These are phyloP conservation scores for Dictyostelium citrinum DNA, from an alignment of 78 protist genomes.

Conservation along the genomic window DNA sequence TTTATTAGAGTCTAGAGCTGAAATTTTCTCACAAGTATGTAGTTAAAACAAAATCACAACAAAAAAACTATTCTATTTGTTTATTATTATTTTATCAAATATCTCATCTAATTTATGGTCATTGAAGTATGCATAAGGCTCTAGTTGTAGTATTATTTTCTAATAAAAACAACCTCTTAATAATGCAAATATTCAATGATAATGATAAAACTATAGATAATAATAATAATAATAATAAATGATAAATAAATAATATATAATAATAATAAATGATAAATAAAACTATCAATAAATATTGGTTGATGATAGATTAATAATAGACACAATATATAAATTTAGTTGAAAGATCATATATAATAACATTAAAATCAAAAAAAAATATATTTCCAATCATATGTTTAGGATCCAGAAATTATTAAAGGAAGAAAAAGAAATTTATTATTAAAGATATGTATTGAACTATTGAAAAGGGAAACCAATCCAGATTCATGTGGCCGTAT, in stretches of 20 bases:
- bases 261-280: too few relatives aligned
- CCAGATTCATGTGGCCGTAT: conserved; percentile 75
- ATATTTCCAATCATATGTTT: background rate
- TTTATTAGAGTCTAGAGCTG: conserved; percentile 48
- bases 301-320: background rate
- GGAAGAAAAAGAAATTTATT: conserved; percentile 35
- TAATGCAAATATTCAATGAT: background rate
- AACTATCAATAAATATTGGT: background rate
- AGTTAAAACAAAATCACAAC: background rate
- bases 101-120: background rate
- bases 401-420: conserved; percentile 17
- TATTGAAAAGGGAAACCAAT: conserved; percentile 43
- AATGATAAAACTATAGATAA: too few relatives aligned
- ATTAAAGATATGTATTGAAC: conserved; percentile 44
- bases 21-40: conserved; percentile 38
- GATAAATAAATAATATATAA: too few relatives aligned
- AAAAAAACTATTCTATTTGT: background rate
- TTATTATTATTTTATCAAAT: too few relatives aligned
- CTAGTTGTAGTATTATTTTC: background rate
- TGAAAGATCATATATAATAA: background rate
- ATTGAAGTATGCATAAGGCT: background rate
- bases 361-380: background rate
- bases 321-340: too few relatives aligned
- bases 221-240: conserved; percentile 1
- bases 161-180: too few relatives aligned